phyloP scores from a whole-genome alignment of 164 flowering plant species.

The Vitis vinifera region ASM3070453v1 NC_081822.1:13259501-13260000 shows the following conservation, averaged over 20 bases:
- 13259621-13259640: conserved; percentile 4
- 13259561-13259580: neutral
- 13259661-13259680: conserved; percentile 1
- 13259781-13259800: conserved; percentile 18
- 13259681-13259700: neutral
- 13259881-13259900: conserved; percentile 35
- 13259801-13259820: conserved; percentile 6
- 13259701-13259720: neutral
- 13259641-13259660: conserved; percentile 11
- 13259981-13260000: conserved; percentile 21
- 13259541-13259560: neutral
- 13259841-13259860: conserved; percentile 55
- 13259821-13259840: conserved; percentile 37
- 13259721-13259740: neutral
- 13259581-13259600: neutral
- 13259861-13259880: conserved; percentile 28
- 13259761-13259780: neutral
- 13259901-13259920: conserved; percentile 46
- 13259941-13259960: conserved; percentile 34
- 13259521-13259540: neutral
- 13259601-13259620: conserved; percentile 1
- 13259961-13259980: conserved; percentile 32
- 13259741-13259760: neutral
- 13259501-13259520: neutral
- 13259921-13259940: conserved; percentile 50